Evolutionary conservation across 805 yeast genomes (phyloP), one percentile per base, ranked within the genome.

Genomic region (Zygoascus tannicola): DNA sequence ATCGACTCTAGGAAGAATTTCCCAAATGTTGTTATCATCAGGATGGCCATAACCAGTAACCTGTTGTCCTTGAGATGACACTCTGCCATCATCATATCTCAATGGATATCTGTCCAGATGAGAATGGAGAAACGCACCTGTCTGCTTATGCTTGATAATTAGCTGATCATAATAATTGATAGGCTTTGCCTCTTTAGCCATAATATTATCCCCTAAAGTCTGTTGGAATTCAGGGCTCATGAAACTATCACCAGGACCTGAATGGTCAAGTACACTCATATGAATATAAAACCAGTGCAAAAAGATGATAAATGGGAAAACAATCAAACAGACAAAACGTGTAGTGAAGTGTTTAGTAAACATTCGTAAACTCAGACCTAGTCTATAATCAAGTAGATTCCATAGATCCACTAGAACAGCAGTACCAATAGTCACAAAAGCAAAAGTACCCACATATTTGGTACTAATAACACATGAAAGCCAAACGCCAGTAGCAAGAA

Each of bases 201-300:
- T 61, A 20, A 84, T 78, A 41, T 88, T 84, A 59, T 92, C 98
- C 32, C 78, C 80, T 42, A 92, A 71, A 28, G 95, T 81, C 57
- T 86, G 95, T 67, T 92, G 97, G 73, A 92, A 92, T 47, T 82
- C 88, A 4, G 92, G 73, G n/a, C 92, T 77, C 98, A 92, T 92
- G 62, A 90, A 87, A 2, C 73, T 71, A 60, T 92, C 97, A 49
- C 99, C 99, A 4, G 97, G 92, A 22, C 99, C 99, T 1, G 97
- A 88, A 53, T 75, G 80, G 54, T 66, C 73, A 56, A 92, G 74
- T 21, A 92, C 74, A 23, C 77, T 74, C 65, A 92, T 92, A 65
- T 92, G 99, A 43, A 88, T 71, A 67, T 80, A 86, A 67, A 90
- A 92, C 95, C 97, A 87, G 55, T 76, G 79, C 50, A 87, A 69